Percentiles rank a stretch among this genome's conserved stretches.
phyloP scores from a whole-genome alignment of 768 basidiomycete genomes.

The Stropharia rugosoannulata region DNA sequence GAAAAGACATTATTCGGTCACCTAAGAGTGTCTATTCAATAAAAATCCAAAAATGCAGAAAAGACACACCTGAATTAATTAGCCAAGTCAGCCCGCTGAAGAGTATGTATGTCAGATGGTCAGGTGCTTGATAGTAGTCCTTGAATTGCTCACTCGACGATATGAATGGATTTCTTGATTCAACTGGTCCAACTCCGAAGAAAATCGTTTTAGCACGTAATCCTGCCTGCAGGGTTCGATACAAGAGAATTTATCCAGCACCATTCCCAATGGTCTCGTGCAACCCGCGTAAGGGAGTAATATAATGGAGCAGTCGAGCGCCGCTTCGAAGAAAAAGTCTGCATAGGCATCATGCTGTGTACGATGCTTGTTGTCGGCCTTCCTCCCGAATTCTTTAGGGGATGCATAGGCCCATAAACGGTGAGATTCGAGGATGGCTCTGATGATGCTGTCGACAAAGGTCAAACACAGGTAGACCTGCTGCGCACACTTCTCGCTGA shows the following conservation, averaged over 20 bases:
- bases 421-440: background rate
- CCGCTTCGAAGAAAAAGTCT: constrained; percentile 4
- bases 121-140: background rate
- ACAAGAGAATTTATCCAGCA: background rate
- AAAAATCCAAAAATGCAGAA: background rate
- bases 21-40: too few species aligned
- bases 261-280: background rate
- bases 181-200: background rate
- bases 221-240: background rate
- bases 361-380: background rate
- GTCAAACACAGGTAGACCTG: constrained; percentile 1
- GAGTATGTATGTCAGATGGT: background rate
- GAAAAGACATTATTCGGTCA: background rate
- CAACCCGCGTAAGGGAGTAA: constrained; percentile 4
- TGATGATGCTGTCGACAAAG: background rate
- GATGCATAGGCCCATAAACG: background rate
- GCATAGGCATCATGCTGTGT: constrained; percentile 4
- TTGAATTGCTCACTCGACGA: constrained; percentile 1
- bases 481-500: background rate
- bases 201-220: background rate
- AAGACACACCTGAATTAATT: background rate
- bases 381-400: background rate
- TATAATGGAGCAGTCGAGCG: constrained; percentile 6
- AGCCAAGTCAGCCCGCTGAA: background rate
- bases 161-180: background rate